Base-by-base conservation (phyloP, 2,329 filamentous ascomycete species). In the Ophiostoma perfectum region DNA sequence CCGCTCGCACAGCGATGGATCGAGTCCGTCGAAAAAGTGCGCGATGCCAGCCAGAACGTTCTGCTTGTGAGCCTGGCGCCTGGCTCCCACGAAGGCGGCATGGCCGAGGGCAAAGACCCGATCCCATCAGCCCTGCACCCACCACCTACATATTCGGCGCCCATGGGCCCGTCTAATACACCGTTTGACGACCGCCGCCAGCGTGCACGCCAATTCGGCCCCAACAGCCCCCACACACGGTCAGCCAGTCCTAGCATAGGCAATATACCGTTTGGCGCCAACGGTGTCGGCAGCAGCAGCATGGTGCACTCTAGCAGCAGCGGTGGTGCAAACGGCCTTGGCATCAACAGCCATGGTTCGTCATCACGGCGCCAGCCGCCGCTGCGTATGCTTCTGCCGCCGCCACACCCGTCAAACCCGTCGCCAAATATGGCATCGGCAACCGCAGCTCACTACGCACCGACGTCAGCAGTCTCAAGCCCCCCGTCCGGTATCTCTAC, bases 1-100 rank as follows among this genome's bases (percentile, higher is more conserved):
- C 82, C 82, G 0, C 76, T 84, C 5, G 82, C 82, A 0, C 76
- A 77, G 3, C 79, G 80, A 12, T 84, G 82, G 82, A 77, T 80
- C 9, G 79, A 80, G 1, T 78, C 80, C 0, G 74, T 84, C 1
- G 80, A 81, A 65, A 79, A 78, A 47, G 81, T 82, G 72, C 58
- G 66, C 7, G 78, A 78, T 38, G 75, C 77, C 41, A 80, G 82
- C 70, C 77, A 80, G 5, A 78, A 78, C 66, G 76, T 76, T n/a
- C 74, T 77, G 1, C 74, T 78, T 7, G 75, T 75, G 7, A 64
- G 18, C 42, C 42, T 64, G 4, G 63, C 63, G 9, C 63, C 42
- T 16, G 65, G n/a, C 18, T 47, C 68, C 8, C 75, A 78, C 36
- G 80, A 83, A 60, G 79, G 78, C 5, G 80, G 80, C 63, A 83